A percentile compares a stretch with the other conserved stretches of the same genome.
Evolutionary conservation across 2,329 filamentous ascomycete species (phyloP).

Genomic region (Neopestalotiopsis clavispora): DNA sequence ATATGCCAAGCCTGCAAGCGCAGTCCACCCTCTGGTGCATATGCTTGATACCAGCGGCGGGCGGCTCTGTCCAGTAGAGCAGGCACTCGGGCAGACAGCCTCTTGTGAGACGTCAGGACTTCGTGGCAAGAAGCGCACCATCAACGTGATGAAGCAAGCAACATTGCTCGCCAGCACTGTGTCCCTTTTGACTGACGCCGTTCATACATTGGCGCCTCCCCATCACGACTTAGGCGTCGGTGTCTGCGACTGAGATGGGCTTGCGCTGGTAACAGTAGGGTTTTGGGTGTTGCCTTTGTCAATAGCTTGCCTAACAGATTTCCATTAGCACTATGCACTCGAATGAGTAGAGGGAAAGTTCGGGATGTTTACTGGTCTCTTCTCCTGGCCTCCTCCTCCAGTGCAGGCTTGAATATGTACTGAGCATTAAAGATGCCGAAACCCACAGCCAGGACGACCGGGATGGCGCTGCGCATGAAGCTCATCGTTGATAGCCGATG

Average conservation of each 20-base stretch:
- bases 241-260: background rate
- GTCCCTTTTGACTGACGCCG: too few relatives aligned
- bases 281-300: background rate
- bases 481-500: background rate
- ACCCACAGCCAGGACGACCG: constrained; percentile 5
- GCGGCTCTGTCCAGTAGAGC: too few relatives aligned
- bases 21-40: too few relatives aligned
- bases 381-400: constrained; percentile 7
- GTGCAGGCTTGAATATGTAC: constrained; percentile 8
- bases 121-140: too few relatives aligned
- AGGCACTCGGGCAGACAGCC: too few relatives aligned
- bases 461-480: constrained; percentile 10
- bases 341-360: background rate
- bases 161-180: background rate
- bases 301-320: background rate
- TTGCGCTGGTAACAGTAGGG: background rate
- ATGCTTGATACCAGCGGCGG: too few relatives aligned
- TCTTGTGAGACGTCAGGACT: too few relatives aligned
- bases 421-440: constrained; percentile 13
- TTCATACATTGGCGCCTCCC: background rate
- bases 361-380: background rate
- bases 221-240: background rate
- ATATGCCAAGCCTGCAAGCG: too few relatives aligned
- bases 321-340: background rate
- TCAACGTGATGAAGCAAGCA: background rate